Evolutionary conservation across 805 yeast species (phyloP).

Genomic region (Starmerella davenportii): DNA sequence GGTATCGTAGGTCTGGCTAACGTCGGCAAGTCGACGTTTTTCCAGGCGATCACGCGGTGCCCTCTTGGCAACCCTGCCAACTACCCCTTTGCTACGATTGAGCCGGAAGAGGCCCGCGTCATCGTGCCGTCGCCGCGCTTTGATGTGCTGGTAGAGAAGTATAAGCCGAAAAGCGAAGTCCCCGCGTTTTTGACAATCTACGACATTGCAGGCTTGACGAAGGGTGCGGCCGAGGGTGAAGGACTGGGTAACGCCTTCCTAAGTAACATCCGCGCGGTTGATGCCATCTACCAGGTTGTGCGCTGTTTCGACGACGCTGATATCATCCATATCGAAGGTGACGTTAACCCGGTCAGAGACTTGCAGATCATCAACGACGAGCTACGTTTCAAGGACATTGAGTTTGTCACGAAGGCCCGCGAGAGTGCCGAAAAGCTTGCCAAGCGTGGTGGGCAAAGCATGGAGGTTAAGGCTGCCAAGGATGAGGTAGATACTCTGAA

Average conservation of each 20-base stretch:
- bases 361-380: constrained; percentile 81
- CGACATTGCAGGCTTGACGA: constrained; percentile 95
- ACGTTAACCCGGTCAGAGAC: constrained; percentile 89
- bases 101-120: constrained; percentile 95
- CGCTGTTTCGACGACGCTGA: constrained; percentile 97
- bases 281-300: constrained; percentile 93
- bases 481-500: constrained; percentile 64
- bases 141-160: constrained; percentile 54
- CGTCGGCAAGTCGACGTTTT: constrained; percentile 92
- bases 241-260: constrained; percentile 96
- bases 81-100: constrained; percentile 94
- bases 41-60: constrained; percentile 89
- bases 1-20: constrained; percentile 81
- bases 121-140: constrained; percentile 82
- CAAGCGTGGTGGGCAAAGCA: constrained; percentile 72
- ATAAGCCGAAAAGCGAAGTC: constrained; percentile 65
- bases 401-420: constrained; percentile 70
- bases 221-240: constrained; percentile 92
- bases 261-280: constrained; percentile 92
- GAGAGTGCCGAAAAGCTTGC: constrained; percentile 64
- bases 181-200: constrained; percentile 87
- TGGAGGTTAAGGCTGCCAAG: constrained; percentile 77
- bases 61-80: constrained; percentile 93
- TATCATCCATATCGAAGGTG: constrained; percentile 91
- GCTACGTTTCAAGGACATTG: constrained; percentile 90